Base-by-base conservation (phyloP, 768 basidiomycete genomes). In the Suillus sp. region DNA sequence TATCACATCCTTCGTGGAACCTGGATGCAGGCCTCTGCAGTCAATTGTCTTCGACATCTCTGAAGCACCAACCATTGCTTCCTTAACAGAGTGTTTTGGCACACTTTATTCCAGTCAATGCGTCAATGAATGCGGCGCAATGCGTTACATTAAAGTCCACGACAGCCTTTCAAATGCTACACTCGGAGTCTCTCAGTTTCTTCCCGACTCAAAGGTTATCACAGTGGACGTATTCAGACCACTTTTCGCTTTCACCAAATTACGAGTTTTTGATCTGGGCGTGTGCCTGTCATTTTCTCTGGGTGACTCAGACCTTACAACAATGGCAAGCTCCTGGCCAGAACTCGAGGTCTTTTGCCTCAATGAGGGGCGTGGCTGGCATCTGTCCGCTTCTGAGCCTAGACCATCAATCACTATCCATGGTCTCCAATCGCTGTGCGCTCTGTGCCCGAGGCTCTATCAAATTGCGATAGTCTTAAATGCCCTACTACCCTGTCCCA, bases 321-420 rank as follows among this genome's bases (percentile, higher is more conserved):
- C 38, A 11, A 57, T 57, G 56, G 56, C 56, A 40, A 40, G 25
- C 56, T 57, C 38, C 56, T 57, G 56, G 56, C 56, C 56, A 27
- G 56, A 57, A 40, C 56, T 57, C n/a, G 56, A 57, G 38, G 38
- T 57, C 18, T 27, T 57, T 18, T 40, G 27, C 25, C 56, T 57
- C 37, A 57, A 57, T 27, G 56, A 57, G 2, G 38, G 56, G 25
- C 56, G 56, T 40, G 25, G 56, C 27, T 57, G 56, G 56, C 27
- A 38, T 38, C 20, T 10, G 25, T 38, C 55, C 37, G 16, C 56
- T 34, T 32, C 51, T 32, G 32, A 53, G 20, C 51, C 32, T 40
- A 57, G 25, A 20, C 18, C 18, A 38, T 57, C 18, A 18, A 57
- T 57, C 37, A 57, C 56, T 20, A 6, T 57, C 56, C 56, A 18